Evolutionary conservation across 2,329 filamentous ascomycete species (phyloP), one percentile per base, ranked within the genome.

Genomic region (Didymella lethalis): DNA sequence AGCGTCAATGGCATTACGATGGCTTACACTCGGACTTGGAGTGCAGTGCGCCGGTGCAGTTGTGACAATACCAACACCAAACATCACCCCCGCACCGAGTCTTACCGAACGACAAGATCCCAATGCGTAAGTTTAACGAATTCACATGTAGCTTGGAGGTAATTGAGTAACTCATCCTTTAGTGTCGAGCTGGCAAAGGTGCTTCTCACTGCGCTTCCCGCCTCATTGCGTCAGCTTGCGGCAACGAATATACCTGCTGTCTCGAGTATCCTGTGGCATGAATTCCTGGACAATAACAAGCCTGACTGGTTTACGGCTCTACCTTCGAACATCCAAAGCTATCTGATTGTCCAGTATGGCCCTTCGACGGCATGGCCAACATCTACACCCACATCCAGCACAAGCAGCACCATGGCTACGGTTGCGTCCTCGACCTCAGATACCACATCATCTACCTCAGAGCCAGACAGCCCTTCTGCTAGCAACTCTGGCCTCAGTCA

Each of bases 191-290:
- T 77, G 54, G 73, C 71, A 46, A 55, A 71, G 50, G 62, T 76
- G 26, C 68, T 77, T 25, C 65, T 77, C 12, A 77, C 73, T 18
- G 75, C 74, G 38, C 62, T 77, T 6, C 75, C 75, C 20, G 64
- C 66, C 23, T 77, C 72, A 31, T 63, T 77, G 12, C 73, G 74
- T 41, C 61, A 72, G 48, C 66, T 76, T 7, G 75, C 73, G 34
- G 74, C 72, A 14, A 77, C 75, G 2, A 74, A 77, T 36, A 51
- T 75, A 28, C 73, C 74, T 2, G 74, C 72, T 4, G 70, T 73
- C 2, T 77, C 75, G 7, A 71, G 71, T 52, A 72, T 77, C 7
- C 50, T 77, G 7, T 74, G 70, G 69, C 60, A 64, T 2, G 69
- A 77, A 7, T 77, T 77, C 31, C 56, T 76, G 2, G 72, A 75